Percentiles rank a stretch among this genome's conserved stretches.
Evolutionary conservation across 176 grass and related monocot species (phyloP).

Genomic region (Oryza rufipogon): DNA sequence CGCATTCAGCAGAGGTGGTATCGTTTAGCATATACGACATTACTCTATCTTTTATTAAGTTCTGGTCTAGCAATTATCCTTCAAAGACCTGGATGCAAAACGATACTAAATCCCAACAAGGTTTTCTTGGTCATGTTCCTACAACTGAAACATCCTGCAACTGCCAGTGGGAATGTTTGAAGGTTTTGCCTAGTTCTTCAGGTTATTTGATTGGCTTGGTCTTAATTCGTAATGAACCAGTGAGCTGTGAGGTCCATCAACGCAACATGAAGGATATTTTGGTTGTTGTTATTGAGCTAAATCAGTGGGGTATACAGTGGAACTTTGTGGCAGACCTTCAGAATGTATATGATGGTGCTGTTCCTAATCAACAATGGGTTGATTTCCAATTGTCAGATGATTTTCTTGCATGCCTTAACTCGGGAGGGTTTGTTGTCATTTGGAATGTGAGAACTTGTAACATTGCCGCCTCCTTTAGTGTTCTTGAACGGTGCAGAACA

Average conservation of each 20-base stretch:
- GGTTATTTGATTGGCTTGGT: conserved; percentile 74
- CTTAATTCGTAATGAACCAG: conserved; percentile 51
- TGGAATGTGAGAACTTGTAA: conserved; percentile 67
- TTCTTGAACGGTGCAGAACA: conserved; percentile 47
- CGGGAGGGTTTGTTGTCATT: conserved; percentile 67
- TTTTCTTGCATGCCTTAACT: conserved; percentile 74
- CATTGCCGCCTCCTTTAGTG: conserved; percentile 49
- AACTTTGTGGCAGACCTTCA: conserved; percentile 72
- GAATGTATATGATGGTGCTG: conserved; percentile 49
- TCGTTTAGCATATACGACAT: conserved; percentile 77
- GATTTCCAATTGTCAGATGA: conserved; percentile 90
- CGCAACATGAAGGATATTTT: conserved; percentile 39
- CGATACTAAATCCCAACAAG: conserved; percentile 18
- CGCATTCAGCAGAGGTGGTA: conserved; percentile 71
- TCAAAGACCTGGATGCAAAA: conserved; percentile 31
- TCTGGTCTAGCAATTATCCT: conserved; percentile 39
- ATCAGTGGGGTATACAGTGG: conserved; percentile 84
- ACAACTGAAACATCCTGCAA: conserved; percentile 54
- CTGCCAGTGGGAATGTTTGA: conserved; percentile 62
- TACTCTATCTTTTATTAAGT: conserved; percentile 71
- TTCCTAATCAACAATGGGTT: conserved; percentile 58
- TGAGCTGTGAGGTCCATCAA: conserved; percentile 43
- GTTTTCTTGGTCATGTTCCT: conserved; percentile 20
- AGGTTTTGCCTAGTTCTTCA: conserved; percentile 76
- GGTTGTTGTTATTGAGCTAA: conserved; percentile 71